These are phyloP conservation scores for Globomyces pollinis-pini DNA, from an alignment of 192 early-diverging fungal genomes.

Conservation along the genomic window DNA sequence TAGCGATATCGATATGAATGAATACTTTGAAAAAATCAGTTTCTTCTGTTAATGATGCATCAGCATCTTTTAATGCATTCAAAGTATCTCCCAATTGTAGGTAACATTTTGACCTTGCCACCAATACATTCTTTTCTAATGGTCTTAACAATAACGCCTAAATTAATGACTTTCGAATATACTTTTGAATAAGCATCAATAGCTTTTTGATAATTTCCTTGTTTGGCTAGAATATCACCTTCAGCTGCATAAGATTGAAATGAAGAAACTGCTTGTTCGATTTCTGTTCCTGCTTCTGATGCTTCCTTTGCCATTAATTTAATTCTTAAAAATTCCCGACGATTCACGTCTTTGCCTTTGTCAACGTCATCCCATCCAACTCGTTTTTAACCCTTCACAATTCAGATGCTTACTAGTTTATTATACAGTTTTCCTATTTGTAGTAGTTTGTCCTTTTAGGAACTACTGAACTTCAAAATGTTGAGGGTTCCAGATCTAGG, in stretches of 20 bases:
- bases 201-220: conserved; percentile 30
- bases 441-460: too few species aligned
- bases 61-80: conserved; percentile 46
- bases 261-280: conserved; percentile 32
- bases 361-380: too few species aligned
- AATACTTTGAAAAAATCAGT: conserved; percentile 44
- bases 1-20: neutral
- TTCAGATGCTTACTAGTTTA: too few species aligned
- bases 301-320: neutral
- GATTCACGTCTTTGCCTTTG: too few species aligned
- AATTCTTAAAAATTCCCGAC: too few species aligned
- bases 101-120: conserved; percentile 48
- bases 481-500: too few species aligned
- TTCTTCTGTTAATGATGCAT: conserved; percentile 36
- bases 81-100: conserved; percentile 39
- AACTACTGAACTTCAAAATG: too few species aligned
- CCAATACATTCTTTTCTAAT: conserved; percentile 50
- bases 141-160: conserved; percentile 43
- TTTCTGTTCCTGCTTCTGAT: neutral
- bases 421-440: too few species aligned
- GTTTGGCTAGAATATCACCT: conserved; percentile 45
- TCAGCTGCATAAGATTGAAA: conserved; percentile 48
- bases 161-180: neutral
- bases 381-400: too few species aligned
- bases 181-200: conserved; percentile 37